A percentile compares a stretch with the other conserved stretches of the same genome.
Evolutionary conservation across 371 early-diverging fungal species (phyloP).

Genomic region (Mucor lusitanicus): DNA sequence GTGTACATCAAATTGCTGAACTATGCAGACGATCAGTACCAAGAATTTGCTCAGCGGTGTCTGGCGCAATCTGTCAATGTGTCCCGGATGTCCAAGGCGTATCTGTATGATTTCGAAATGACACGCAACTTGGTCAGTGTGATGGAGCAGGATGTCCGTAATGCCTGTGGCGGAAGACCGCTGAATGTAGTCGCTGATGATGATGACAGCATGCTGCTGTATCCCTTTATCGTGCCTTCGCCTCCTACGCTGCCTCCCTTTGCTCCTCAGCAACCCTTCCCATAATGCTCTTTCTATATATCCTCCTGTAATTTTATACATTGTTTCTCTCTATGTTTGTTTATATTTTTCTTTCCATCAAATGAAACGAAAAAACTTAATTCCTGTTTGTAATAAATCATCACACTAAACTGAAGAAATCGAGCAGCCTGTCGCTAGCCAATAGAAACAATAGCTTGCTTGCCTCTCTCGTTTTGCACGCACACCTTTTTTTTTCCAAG

Average conservation of each 20-base stretch:
- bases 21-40: slow-evolving; percentile 26
- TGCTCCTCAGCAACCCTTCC: neutral
- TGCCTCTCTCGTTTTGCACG: too few species aligned
- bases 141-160: slow-evolving; percentile 31
- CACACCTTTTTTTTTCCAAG: slow-evolving; percentile 4
- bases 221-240: neutral
- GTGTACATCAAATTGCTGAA: slow-evolving; percentile 37
- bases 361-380: slow-evolving; percentile 8
- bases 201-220: too few species aligned
- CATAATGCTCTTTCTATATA: neutral
- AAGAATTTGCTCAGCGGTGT: slow-evolving; percentile 26
- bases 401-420: too few species aligned
- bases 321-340: neutral
- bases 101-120: slow-evolving; percentile 45
- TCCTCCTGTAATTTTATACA: neutral
- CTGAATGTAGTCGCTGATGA: slow-evolving; percentile 1
- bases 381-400: neutral
- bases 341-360: slow-evolving; percentile 2
- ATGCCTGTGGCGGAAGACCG: slow-evolving; percentile 17
- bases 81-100: slow-evolving; percentile 30
- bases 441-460: neutral
- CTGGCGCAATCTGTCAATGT: slow-evolving; percentile 37
- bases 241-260: slow-evolving; percentile 2
- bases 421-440: neutral
- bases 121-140: slow-evolving; percentile 26